Conservation (phyloP, 176 grass and related monocot species). For the Raddia distichophylla region DNA sequence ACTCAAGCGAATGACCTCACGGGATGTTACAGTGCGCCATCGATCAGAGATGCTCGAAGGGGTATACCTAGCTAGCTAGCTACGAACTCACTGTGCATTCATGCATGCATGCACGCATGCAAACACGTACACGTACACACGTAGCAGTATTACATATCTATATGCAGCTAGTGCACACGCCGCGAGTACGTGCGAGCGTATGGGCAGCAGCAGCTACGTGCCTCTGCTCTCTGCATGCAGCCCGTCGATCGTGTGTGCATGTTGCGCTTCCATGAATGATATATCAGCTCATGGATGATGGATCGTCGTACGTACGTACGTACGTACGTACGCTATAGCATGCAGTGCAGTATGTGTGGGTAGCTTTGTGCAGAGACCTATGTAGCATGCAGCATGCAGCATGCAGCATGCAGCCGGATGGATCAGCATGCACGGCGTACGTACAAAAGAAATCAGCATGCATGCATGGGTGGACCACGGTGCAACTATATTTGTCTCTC, state of each 20-base stretch:
- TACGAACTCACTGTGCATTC: background rate
- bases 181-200: no score
- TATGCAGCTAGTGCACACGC: no score
- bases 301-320: no score
- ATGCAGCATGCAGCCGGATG: constrained; percentile 8
- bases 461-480: constrained; percentile 17
- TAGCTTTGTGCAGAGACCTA: constrained; percentile 18
- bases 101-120: background rate
- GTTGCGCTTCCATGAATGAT: background rate
- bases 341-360: no score
- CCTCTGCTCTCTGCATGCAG: background rate
- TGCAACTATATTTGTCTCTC: constrained; percentile 33
- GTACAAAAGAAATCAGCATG: background rate
- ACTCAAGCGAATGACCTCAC: background rate
- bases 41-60: background rate
- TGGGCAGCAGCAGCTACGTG: no score
- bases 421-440: constrained; percentile 26
- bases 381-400: background rate
- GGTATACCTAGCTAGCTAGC: no score
- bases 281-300: constrained; percentile 20
- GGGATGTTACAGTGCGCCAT: background rate
- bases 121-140: background rate
- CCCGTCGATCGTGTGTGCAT: no score
- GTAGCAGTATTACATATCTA: background rate
- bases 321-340: no score